Evolutionary conservation across 2,329 filamentous ascomycete genomes (phyloP), one percentile per base, ranked within the genome.

Genomic region (Epichloe sp.): DNA sequence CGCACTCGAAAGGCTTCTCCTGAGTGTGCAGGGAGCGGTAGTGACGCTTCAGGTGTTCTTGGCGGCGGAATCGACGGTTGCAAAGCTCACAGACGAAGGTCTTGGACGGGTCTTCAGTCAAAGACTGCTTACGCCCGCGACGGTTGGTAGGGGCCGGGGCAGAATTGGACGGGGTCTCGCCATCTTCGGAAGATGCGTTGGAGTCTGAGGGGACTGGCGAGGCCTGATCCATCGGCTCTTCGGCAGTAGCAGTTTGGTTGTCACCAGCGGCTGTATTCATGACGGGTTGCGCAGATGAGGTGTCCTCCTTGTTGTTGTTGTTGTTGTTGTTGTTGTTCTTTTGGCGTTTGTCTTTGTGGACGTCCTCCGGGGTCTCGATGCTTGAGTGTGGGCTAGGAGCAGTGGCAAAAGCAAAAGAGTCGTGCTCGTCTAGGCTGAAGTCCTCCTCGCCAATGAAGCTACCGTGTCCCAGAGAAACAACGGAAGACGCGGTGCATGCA

Each of bases 11-110:
- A 5, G 93, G 93, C 82, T 97, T 98, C 67, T 97, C 93, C 65
- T 95, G 85, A 1, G 93, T 98, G 77, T 98, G 93, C 46, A 98
- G 88, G 53, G 93, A 97, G 60, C 93, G 85, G 77, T 95, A 95
- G 76, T 98, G 93, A 56, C 93, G 87, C 82, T 98, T 98, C 54
- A 98, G 81, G 65, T 98, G 93, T 70, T 98, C 93, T 71, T 98
- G 93, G 56, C 93, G 88, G 56, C 93, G 86, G 85, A 98, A 98
- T 55, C 93, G 88, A 57, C 93, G 89, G 63, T 88, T 91, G 83
- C 93, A 98, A 21, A 96, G 79, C 52, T 90, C 89, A 73, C 93
- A 98, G 54, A 95, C 88, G 57, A 97, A 98, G 0, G 90, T 96
- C 83, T 98, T 98, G 63, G 88, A 94, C 1, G 93, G 93, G 63